Evolutionary conservation across 2,329 filamentous ascomycete genomes (phyloP).

Genomic region (Paracamarosporium sp.): DNA sequence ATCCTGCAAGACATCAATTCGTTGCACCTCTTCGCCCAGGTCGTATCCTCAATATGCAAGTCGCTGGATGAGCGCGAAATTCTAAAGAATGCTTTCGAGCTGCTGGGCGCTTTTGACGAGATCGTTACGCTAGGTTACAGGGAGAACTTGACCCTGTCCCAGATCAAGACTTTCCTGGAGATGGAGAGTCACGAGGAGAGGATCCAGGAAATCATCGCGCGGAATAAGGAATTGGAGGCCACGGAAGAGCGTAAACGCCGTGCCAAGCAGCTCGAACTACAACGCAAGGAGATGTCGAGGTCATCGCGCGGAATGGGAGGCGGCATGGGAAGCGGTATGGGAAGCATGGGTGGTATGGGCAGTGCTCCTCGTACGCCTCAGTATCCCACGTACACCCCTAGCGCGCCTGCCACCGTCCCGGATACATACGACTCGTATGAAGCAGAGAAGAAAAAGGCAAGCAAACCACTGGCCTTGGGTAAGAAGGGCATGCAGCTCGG

Average conservation of each 20-base stretch:
- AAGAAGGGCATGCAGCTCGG: constrained; percentile 99
- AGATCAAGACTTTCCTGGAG: constrained; percentile 99
- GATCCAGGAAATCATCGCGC: constrained; percentile 75
- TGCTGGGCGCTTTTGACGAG: constrained; percentile 96
- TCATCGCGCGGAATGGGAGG: constrained; percentile 62
- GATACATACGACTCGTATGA: constrained; percentile 95
- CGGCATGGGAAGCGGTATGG: constrained; percentile 37
- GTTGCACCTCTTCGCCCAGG: constrained; percentile 95
- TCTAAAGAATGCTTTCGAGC: constrained; percentile 89
- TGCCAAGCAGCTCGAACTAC: constrained; percentile 98
- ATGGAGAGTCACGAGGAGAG: constrained; percentile 99
- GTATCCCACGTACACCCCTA: constrained; percentile 89
- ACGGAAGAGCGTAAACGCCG: constrained; percentile 98
- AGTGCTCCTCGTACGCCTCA: constrained; percentile 71
- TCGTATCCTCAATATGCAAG: constrained; percentile 95
- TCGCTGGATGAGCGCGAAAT: constrained; percentile 96
- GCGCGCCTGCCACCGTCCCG: constrained; percentile 72
- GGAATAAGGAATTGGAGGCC: constrained; percentile 99
- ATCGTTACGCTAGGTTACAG: constrained; percentile 93
- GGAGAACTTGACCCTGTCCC: constrained; percentile 93
- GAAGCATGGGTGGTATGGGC: constrained; percentile 27
- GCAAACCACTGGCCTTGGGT: constrained; percentile 79
- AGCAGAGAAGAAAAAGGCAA: constrained; percentile 94
- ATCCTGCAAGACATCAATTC: constrained; percentile 99
- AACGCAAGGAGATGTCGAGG: constrained; percentile 93